phyloP scores from a whole-genome alignment of 2,329 filamentous ascomycete genomes.

The Fusarium gaditjirri region DNA sequence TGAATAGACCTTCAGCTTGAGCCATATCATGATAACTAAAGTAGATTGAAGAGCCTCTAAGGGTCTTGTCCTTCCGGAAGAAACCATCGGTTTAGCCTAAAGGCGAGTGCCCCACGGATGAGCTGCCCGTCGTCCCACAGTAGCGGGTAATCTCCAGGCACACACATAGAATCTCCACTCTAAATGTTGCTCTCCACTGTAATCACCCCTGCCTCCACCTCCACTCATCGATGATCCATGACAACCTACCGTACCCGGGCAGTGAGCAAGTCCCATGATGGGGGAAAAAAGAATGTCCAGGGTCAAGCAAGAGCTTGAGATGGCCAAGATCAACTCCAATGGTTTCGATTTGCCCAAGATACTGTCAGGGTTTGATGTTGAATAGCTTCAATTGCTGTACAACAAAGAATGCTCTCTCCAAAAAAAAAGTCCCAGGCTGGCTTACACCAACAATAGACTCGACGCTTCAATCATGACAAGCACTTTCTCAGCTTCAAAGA shows the following conservation, averaged over 20 bases:
- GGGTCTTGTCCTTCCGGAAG: constrained; percentile 15
- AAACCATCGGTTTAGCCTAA: constrained; percentile 42
- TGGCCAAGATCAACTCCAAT: constrained; percentile 19
- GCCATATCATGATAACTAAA: constrained; percentile 28
- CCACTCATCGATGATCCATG: not conserved
- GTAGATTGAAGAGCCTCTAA: not conserved
- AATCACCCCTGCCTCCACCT: constrained; percentile 7
- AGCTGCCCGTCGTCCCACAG: constrained; percentile 38
- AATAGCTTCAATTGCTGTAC: not conserved
- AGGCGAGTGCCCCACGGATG: constrained; percentile 22
- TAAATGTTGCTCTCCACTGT: constrained; percentile 15
- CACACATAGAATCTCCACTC: constrained; percentile 10
- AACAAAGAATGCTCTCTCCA: constrained; percentile 24
- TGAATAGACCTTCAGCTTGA: constrained; percentile 10
- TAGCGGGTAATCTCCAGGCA: constrained; percentile 41
- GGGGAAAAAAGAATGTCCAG: not conserved
- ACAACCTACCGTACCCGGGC: not conserved
- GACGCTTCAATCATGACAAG: constrained; percentile 10
- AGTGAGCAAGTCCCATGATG: constrained; percentile 29
- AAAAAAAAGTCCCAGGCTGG: not conserved
- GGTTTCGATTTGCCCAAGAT: not conserved
- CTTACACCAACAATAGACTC: constrained; percentile 32
- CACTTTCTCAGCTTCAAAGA: constrained; percentile 27
- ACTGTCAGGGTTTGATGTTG: not conserved
- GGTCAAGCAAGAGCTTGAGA: constrained; percentile 3